Percentiles rank a stretch among this genome's conserved stretches.
Evolutionary conservation across 768 basidiomycete species (phyloP).

Genomic region (Coprinopsis sp.): DNA sequence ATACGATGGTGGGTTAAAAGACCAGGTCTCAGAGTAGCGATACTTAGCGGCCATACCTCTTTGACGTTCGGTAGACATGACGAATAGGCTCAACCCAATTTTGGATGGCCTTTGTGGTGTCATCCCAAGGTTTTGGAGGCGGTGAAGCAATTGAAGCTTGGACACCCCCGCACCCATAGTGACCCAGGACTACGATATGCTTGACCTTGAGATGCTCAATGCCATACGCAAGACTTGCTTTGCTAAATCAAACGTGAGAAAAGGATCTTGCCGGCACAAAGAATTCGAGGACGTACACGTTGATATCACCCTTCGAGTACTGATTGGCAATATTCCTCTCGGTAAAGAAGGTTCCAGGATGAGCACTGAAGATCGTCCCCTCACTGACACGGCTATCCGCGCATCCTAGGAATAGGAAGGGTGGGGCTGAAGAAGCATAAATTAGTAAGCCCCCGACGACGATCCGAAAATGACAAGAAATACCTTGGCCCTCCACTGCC

Average conservation of each 20-base stretch:
- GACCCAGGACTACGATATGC: slow-evolving; percentile 27
- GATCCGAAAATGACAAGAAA: slow-evolving; percentile 1
- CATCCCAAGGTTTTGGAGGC: slow-evolving; percentile 15
- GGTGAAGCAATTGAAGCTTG: slow-evolving; percentile 18
- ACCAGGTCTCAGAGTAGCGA: neutral
- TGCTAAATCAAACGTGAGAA: slow-evolving; percentile 11
- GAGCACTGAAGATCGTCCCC: slow-evolving; percentile 10
- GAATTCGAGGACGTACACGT: slow-evolving; percentile 23
- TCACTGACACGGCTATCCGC: slow-evolving; percentile 11
- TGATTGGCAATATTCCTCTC: slow-evolving; percentile 39
- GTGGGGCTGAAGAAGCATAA: slow-evolving; percentile 11
- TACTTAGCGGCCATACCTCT: slow-evolving; percentile 20
- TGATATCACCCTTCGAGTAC: slow-evolving; percentile 29
- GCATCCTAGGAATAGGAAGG: slow-evolving; percentile 12
- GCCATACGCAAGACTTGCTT: slow-evolving; percentile 24
- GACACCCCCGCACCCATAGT: slow-evolving; percentile 29
- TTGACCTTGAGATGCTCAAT: slow-evolving; percentile 23
- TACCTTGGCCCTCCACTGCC: slow-evolving; percentile 30
- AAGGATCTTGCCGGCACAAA: neutral
- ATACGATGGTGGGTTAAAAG: neutral
- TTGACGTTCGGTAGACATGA: slow-evolving; percentile 30
- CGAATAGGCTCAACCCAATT: slow-evolving; percentile 39
- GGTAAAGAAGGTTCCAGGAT: slow-evolving; percentile 35
- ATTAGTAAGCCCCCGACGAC: neutral
- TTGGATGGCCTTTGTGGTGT: slow-evolving; percentile 29